Conservation (phyloP, 2,329 filamentous ascomycete species). For the Phaeosphaeria sp. region DNA sequence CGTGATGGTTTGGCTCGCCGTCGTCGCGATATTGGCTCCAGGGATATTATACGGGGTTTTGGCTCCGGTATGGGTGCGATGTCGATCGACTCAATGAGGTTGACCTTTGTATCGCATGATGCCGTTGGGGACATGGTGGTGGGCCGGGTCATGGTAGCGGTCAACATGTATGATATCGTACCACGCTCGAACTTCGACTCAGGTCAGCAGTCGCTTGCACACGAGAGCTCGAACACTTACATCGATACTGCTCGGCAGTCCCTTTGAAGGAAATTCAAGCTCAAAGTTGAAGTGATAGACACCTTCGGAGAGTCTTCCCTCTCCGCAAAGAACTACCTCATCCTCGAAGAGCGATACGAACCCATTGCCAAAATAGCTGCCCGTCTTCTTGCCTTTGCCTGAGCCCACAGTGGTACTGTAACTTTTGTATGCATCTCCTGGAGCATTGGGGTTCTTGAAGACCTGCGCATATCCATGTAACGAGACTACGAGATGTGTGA, state of each 20-base stretch:
- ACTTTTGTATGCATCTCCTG: constrained; percentile 60
- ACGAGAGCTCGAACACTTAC: constrained; percentile 61
- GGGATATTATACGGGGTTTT: constrained; percentile 80
- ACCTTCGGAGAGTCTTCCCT: constrained; percentile 75
- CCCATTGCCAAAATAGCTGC: constrained; percentile 74
- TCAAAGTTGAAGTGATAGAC: constrained; percentile 83
- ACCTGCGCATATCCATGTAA: constrained; percentile 82
- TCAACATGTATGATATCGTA: constrained; percentile 89
- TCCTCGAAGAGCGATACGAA: constrained; percentile 84
- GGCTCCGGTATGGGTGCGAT: constrained; percentile 77
- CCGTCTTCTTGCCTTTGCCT: constrained; percentile 60
- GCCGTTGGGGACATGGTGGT: constrained; percentile 82
- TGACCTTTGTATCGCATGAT: constrained; percentile 81
- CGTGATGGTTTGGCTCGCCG: constrained; percentile 64
- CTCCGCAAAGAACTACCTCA: constrained; percentile 79
- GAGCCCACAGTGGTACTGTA: constrained; percentile 59
- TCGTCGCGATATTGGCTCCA: constrained; percentile 83
- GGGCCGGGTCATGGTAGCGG: constrained; percentile 86
- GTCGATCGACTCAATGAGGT: constrained; percentile 82
- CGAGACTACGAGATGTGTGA: constrained; percentile 81
- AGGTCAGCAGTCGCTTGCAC: constrained; percentile 20
- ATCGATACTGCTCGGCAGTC: constrained; percentile 90
- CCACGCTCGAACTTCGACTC: constrained; percentile 86
- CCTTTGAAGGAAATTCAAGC: constrained; percentile 71
- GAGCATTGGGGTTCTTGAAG: constrained; percentile 72